phyloP scores from a whole-genome alignment of 208 protist species.

The Tritrichomonas musculus region DNA sequence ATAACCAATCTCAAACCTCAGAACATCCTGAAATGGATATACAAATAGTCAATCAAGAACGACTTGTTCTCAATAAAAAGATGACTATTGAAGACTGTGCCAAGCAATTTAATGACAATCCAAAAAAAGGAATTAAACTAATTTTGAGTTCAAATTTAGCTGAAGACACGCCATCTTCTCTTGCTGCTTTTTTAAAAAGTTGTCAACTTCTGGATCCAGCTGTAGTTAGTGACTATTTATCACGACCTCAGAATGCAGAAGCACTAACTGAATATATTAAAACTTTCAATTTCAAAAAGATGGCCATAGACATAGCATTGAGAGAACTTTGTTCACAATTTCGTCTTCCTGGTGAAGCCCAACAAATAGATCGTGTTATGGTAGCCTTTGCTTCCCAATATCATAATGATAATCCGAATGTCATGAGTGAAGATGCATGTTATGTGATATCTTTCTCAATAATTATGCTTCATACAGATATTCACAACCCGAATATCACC shows the following conservation, averaged over 20 bases:
- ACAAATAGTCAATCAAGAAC: background rate
- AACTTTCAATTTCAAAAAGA: slow-evolving; percentile 11
- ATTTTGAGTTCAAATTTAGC: background rate
- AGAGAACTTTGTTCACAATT: background rate
- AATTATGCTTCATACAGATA: slow-evolving; percentile 39
- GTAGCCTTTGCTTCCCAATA: background rate
- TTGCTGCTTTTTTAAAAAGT: background rate
- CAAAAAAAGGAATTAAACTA: background rate
- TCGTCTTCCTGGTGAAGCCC: slow-evolving; percentile 32
- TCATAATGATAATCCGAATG: background rate
- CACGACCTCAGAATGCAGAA: background rate
- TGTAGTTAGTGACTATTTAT: background rate
- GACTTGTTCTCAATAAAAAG: background rate
- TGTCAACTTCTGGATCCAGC: background rate
- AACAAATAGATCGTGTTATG: slow-evolving; percentile 39
- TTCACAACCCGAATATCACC: slow-evolving; percentile 39
- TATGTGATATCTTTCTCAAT: slow-evolving; percentile 35
- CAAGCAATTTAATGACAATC: background rate
- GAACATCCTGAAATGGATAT: background rate
- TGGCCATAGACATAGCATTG: background rate
- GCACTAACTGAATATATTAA: background rate
- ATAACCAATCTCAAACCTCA: too few species aligned
- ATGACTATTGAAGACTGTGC: slow-evolving; percentile 8
- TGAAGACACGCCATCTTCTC: background rate
- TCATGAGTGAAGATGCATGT: background rate